Percentiles rank a stretch among this genome's conserved stretches.
Evolutionary conservation across 306 rosid species (phyloP).

Genomic region (Heteromeles arbutifolia): DNA sequence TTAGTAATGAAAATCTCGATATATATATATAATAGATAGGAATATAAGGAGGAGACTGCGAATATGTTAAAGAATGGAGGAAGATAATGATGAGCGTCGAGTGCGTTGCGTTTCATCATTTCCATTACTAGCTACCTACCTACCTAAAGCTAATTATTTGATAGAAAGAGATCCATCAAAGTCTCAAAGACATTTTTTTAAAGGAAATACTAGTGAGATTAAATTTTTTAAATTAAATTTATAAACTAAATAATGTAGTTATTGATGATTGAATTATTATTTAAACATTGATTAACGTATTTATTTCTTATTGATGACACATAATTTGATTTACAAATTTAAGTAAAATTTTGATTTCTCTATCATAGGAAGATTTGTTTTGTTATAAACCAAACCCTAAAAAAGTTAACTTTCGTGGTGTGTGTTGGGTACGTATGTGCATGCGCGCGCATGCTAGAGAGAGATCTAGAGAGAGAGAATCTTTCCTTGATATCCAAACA

Average conservation of each 20-base stretch:
- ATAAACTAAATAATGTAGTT: too few relatives aligned
- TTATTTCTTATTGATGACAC: too few relatives aligned
- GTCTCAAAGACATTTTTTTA: not conserved
- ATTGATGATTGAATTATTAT: too few relatives aligned
- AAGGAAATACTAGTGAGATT: too few relatives aligned
- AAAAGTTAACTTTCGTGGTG: not conserved
- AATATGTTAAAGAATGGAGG: not conserved
- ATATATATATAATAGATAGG: not conserved
- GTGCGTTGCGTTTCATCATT: conserved; percentile 18
- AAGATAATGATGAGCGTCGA: conserved; percentile 13
- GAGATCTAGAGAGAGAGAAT: not conserved
- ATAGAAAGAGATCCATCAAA: not conserved
- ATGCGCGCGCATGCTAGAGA: not conserved
- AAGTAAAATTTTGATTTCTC: too few relatives aligned
- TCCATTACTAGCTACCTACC: not conserved
- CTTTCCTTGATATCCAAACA: not conserved
- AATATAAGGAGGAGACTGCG: not conserved
- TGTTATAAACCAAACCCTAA: not conserved
- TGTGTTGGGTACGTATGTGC: not conserved
- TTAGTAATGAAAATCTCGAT: not conserved
- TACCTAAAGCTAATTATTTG: not conserved
- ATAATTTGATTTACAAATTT: too few relatives aligned
- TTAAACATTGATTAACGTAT: too few relatives aligned
- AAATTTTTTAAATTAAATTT: too few relatives aligned
- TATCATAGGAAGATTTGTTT: not conserved